These are phyloP conservation scores for Zymoseptoria crescenta DNA, from an alignment of 2,329 filamentous ascomycete species.

Conservation along the genomic window DNA sequence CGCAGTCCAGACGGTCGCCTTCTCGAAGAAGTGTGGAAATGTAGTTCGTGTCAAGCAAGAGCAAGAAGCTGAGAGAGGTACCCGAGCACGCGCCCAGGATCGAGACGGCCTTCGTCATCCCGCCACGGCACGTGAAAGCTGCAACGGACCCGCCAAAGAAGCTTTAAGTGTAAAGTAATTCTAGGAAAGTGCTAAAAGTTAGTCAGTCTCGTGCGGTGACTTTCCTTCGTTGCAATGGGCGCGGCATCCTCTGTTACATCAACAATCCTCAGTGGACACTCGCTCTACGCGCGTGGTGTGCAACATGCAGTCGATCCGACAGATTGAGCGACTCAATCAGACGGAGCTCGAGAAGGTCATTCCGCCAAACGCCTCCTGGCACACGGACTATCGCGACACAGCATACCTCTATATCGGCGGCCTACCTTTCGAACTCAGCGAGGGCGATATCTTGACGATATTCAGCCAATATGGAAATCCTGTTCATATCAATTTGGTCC, in stretches of 20 bases:
- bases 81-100: neutral
- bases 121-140: neutral
- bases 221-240: neutral
- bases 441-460: constrained; percentile 92
- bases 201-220: neutral
- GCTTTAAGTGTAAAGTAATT: too few relatives aligned
- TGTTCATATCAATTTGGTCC: constrained; percentile 80
- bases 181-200: neutral
- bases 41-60: neutral
- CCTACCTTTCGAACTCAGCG: constrained; percentile 81
- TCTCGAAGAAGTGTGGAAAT: neutral
- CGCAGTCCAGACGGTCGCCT: neutral
- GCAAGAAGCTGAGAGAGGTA: neutral
- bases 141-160: neutral
- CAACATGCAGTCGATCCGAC: constrained; percentile 86
- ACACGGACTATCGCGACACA: constrained; percentile 94
- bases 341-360: constrained; percentile 87
- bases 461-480: constrained; percentile 97
- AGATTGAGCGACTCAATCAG: constrained; percentile 88
- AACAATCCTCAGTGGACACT: neutral
- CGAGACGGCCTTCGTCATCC: neutral
- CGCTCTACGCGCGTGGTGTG: neutral
- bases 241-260: neutral
- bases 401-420: constrained; percentile 96
- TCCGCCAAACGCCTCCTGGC: constrained; percentile 83